A percentile compares a stretch with the other conserved stretches of the same genome.
phyloP scores from a whole-genome alignment of 768 basidiomycete genomes.

The Tulasnella sp. region DNA sequence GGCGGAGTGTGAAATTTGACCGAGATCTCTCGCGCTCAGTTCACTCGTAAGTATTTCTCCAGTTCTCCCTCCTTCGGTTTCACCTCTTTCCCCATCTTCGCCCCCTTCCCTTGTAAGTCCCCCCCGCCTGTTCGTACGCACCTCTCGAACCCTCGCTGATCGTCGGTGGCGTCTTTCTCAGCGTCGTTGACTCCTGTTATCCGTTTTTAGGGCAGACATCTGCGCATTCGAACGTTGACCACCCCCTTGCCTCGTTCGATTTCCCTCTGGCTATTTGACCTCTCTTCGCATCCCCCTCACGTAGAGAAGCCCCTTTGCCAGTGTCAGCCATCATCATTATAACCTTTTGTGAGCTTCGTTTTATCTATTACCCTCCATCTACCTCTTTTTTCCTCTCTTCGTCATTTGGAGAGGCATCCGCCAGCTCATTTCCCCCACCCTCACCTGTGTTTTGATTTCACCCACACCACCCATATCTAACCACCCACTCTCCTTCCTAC shows the following conservation, averaged over 20 bases:
- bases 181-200: slow-evolving; percentile 20
- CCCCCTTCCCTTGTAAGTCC: slow-evolving; percentile 20
- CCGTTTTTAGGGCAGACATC: slow-evolving; percentile 20
- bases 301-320: slow-evolving; percentile 13
- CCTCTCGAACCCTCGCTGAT: not conserved
- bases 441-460: slow-evolving; percentile 22
- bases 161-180: not conserved
- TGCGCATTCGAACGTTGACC: slow-evolving; percentile 22
- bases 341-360: slow-evolving; percentile 26
- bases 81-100: slow-evolving; percentile 10
- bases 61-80: slow-evolving; percentile 10
- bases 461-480: slow-evolving; percentile 1
- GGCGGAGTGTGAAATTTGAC: not conserved
- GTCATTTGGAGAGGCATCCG: not conserved
- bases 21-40: slow-evolving; percentile 2
- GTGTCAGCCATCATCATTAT: slow-evolving; percentile 14
- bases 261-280: slow-evolving; percentile 12
- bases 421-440: slow-evolving; percentile 21
- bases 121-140: not conserved
- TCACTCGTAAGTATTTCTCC: slow-evolving; percentile 6
- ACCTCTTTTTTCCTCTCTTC: not conserved
- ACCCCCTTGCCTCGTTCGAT: not conserved
- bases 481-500: slow-evolving; percentile 7
- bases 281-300: slow-evolving; percentile 10
- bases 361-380: slow-evolving; percentile 11